Evolutionary conservation across 78 protist species (phyloP).

Genomic region (Dictyostelium firmibasis): DNA sequence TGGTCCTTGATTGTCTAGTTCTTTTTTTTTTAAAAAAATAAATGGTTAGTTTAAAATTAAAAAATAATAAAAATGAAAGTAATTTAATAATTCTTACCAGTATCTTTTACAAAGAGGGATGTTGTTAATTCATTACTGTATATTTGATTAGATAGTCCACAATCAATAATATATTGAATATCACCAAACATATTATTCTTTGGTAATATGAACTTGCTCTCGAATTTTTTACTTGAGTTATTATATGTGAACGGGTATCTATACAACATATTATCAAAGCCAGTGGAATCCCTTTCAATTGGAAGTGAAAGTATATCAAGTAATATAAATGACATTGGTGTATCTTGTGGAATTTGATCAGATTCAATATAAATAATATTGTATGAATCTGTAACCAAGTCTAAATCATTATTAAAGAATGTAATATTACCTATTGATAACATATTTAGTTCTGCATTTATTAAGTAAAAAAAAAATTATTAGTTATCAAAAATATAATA

Average conservation of each 20-base stretch:
- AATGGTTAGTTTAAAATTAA: no score
- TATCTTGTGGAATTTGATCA: background rate
- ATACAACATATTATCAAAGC: background rate
- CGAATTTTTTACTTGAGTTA: background rate
- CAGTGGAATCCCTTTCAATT: background rate
- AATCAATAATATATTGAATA: no score
- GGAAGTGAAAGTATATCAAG: background rate
- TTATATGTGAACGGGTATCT: background rate
- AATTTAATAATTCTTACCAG: background rate
- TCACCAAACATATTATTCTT: background rate
- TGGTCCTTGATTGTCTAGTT: background rate
- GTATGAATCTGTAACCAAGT: background rate
- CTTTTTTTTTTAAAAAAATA: no score
- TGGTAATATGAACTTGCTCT: background rate
- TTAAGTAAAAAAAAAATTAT: no score
- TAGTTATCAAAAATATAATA: no score
- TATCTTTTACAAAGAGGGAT: no score
- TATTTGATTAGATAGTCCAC: no score
- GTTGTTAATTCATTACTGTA: no score
- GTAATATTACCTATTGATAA: background rate
- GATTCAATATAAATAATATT: background rate
- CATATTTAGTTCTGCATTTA: no score
- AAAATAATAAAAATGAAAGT: no score
- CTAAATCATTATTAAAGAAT: background rate
- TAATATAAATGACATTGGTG: background rate